Evolutionary conservation across 2,329 filamentous ascomycete species (phyloP), one percentile per base, ranked within the genome.

Genomic region (Cordyceps farinosa): DNA sequence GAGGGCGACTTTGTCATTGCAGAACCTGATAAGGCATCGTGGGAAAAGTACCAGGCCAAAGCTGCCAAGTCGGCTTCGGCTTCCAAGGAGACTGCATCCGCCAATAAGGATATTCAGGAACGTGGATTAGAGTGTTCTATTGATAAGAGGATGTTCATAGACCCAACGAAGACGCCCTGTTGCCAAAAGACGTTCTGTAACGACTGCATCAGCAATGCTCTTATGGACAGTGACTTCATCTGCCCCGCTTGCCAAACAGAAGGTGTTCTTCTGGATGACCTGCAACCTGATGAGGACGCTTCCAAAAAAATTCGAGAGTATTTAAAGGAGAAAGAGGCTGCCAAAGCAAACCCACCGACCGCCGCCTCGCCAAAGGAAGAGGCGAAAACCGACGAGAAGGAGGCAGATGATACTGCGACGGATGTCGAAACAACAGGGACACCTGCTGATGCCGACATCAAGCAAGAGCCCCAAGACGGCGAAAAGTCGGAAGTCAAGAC

Each of bases 101-200:
- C 88, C 73, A 90, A 91, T 80, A 93, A 95, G 80, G 92, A 94
- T 75, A 80, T 97, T 70, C 89, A 92, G 78, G 90, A 95, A 76
- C 89, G 86, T 72, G 94, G 94, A 69, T 82, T 99, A 74, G 90
- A 95, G 78, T 99, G 95, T 82, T 85, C 92, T 68, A 90, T 98
- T 83, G 95, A 98, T 87, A 96, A 96, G 80, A 93, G 91, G 78
- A 89, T 97, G 85, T 97, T 98, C 80, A 89, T 96, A 87, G 92
- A 97, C 77, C 94, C 95, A 85, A 95, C 96, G 84, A 96, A 97
- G 86, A 98, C 95, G 74, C 94, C 95, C 69, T 99, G 95, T 86
- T 99, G 95, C 84, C 87, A 90, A 80, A 96, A 90, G 85, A 97
- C 93, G 75, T 99, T 96, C 84, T 99, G 95, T 85, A 95, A 95